Evolutionary conservation across 2,329 filamentous ascomycete genomes (phyloP), one percentile per base, ranked within the genome.

Genomic region (Trichoderma koningiopsis): DNA sequence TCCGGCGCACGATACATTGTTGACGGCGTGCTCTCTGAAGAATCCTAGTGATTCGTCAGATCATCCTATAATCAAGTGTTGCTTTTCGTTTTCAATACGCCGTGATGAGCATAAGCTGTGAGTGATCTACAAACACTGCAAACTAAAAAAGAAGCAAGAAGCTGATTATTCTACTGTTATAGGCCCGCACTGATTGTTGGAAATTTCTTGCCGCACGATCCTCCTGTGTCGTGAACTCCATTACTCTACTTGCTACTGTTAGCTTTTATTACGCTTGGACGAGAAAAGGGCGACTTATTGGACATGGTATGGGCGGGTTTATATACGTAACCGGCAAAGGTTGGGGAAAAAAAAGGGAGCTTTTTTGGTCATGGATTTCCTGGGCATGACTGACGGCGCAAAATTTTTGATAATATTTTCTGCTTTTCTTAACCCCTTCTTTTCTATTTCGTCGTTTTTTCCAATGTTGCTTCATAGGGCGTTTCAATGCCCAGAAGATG

Each of bases 51-150:
- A 89, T 62, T 87, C 87, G 70, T 89, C 90, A 3, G 88, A 88
- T 56, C 88, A 91, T 66, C 88, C 91, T 24, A 89, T 92, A 49
- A 90, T 97, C 70, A 91, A 93, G 77, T 99, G 96, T 79, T 98
- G 95, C 79, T 99, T 99, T 81, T 98, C 95, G 0, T 97, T 99
- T 78, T 97, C 95, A 69, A 97, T 99, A 74, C 89, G 94, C 75
- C 89, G 95, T 76, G 96, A 99, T 82, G 92, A 93, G 71, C 93
- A 97, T 80, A 97, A 97, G 77, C 93, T 99, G 96, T 97, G 83
- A 86, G 94, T 79, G 53, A n/a, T 2, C 19, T 5, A 4, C 16
- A 7, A 2, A 22, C 22, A 8, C 6, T 10, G 2, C 10, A 7
- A 5, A 19, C 7, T 2, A 22, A n/a, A 11, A n/a, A 49, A 19